Conservation (phyloP, 164 flowering plant species). For the Cinnamomum micranthum region DNA sequence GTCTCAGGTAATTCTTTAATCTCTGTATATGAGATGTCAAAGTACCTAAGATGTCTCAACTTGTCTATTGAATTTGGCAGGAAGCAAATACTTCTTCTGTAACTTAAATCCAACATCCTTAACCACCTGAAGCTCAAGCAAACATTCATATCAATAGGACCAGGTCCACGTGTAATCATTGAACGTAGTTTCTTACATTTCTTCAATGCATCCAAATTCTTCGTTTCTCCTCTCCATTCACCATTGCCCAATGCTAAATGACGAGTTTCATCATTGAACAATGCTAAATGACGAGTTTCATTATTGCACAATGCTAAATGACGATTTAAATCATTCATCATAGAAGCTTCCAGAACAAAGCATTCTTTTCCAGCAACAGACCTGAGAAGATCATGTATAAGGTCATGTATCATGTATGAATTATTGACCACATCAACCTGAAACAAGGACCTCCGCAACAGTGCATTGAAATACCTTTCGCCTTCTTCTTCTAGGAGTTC, state of each 20-base stretch:
- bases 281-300: not conserved
- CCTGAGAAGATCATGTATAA: conserved; percentile 5
- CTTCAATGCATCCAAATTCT: not conserved
- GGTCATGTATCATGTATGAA: conserved; percentile 7
- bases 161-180: not conserved
- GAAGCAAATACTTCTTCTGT: not conserved
- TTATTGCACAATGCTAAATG: not conserved
- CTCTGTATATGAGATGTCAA: not conserved
- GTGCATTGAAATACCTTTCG: not conserved
- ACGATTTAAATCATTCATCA: not conserved
- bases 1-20: not conserved
- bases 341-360: not conserved
- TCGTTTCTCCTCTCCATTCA: not conserved
- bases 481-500: conserved; percentile 6
- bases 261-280: no score
- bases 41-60: not conserved
- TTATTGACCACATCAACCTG: not conserved
- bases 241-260: no score
- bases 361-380: not conserved
- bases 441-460: conserved; percentile 9
- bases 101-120: no score
- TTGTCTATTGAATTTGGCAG: not conserved
- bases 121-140: no score
- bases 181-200: not conserved
- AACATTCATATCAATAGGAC: not conserved